Conservation (phyloP, 257 asterid species). For the Solanum etuberosum region DNA sequence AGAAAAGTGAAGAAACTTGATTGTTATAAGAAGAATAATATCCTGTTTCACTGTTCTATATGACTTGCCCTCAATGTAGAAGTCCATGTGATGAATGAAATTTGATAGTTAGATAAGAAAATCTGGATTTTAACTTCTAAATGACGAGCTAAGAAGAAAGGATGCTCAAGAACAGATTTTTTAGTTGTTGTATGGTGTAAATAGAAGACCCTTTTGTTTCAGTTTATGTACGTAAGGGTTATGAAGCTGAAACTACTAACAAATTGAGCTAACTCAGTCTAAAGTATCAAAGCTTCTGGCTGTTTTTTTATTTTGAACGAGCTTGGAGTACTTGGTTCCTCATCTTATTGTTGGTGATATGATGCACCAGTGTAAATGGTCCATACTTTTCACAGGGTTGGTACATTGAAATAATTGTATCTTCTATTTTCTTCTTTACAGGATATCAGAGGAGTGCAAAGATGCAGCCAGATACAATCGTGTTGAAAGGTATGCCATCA, state of each 20-base stretch:
- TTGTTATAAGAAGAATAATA: neutral
- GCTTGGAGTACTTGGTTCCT: neutral
- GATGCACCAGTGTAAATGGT: neutral
- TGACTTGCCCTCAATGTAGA: neutral
- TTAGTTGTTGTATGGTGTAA: neutral
- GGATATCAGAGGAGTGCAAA: conserved; percentile 49
- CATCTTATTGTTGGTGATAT: neutral
- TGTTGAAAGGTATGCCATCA: conserved; percentile 86
- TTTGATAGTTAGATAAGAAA: neutral
- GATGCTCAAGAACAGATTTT: neutral
- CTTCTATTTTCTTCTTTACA: conserved; percentile 1
- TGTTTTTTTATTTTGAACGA: neutral
- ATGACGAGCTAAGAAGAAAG: neutral
- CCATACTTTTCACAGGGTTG: neutral
- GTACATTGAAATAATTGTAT: neutral
- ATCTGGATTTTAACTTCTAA: neutral
- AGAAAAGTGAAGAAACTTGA: neutral
- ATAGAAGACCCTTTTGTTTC: neutral
- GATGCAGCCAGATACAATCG: conserved; percentile 79
- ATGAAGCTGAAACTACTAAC: neutral
- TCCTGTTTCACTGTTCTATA: neutral
- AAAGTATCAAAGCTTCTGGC: neutral
- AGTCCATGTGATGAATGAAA: neutral
- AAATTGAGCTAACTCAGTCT: neutral
- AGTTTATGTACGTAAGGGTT: neutral